A percentile compares a stretch with the other conserved stretches of the same genome.
Conservation (phyloP, 1,284 basidiomycete genomes). For the Lentinus polychrous region DNA sequence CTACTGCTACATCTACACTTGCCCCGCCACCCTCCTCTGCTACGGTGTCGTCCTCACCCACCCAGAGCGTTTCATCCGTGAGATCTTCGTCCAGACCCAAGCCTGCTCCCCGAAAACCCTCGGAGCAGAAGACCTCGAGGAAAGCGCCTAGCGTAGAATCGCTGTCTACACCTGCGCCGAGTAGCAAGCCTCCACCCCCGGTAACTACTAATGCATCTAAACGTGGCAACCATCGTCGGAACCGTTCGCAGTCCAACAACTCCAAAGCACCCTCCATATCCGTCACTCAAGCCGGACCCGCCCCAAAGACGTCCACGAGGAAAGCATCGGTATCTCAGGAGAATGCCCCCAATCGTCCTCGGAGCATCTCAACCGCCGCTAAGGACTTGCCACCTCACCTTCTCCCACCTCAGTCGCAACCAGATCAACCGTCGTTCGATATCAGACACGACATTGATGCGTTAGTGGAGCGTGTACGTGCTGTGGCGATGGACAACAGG, state of each 20-base stretch:
- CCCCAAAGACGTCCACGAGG: constrained; percentile 14
- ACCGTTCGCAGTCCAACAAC: constrained; percentile 20
- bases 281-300: constrained; percentile 3
- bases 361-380: constrained; percentile 16
- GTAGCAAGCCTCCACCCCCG: constrained; percentile 11
- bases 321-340: constrained; percentile 21
- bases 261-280: constrained; percentile 4
- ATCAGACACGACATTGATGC: constrained; percentile 59
- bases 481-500: constrained; percentile 57
- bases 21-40: constrained; percentile 19
- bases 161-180: constrained; percentile 6
- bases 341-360: constrained; percentile 14
- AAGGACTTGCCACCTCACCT: constrained; percentile 62
- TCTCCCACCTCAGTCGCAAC: constrained; percentile 17
- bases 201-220: constrained; percentile 16
- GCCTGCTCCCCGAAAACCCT: constrained; percentile 16
- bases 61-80: not conserved
- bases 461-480: constrained; percentile 63
- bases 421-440: constrained; percentile 33
- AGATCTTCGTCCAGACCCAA: constrained; percentile 12
- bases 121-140: constrained; percentile 19
- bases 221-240: constrained; percentile 20
- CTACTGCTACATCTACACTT: constrained; percentile 26
- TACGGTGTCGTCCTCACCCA: constrained; percentile 2
- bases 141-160: constrained; percentile 14